Evolutionary conservation across 345 rosid species (phyloP), one percentile per base, ranked within the genome.

Genomic region (Excoecaria cochinchinensis): DNA sequence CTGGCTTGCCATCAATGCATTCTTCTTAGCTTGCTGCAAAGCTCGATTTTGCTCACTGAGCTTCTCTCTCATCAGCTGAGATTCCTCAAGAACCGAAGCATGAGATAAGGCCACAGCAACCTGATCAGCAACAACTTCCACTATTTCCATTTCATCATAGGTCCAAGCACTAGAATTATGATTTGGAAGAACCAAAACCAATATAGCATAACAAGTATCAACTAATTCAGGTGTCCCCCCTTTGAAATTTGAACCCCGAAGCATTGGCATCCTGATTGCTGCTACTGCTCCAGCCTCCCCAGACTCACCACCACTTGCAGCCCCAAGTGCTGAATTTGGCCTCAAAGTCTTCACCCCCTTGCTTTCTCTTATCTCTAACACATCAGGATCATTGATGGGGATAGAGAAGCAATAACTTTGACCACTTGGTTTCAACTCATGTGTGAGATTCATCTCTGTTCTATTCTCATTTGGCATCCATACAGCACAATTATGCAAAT

Each of bases 61-160:
- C 76, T 89, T 90, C 55, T 92, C 96, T 66, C 96, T 89, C 97
- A 95, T 95, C 11, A 86, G 69, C 80, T 86, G 98, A 44, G 99
- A 95, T 77, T 95, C 99, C 72, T 92, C 97, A 4, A 95, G 97
- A 80, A 95, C 94, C 9, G 99, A 85, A 57, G 99, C 99, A 66
- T 95, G 99, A 11, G 99, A 95, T 44, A 95, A 88, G 61, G 99
- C 99, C 66, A 95, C 98, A 2, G 99, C 98, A 53, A 95, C 98
- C 84, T 95, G 98, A 86, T 95, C 99, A 67, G 99, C 99, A 70
- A 95, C 99, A 65, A 92, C 98, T 83, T 91, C 93, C 3, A 94
- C 92, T 70, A 95, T 95, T 83, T 95, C 96, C 75, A 91, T 71
- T 76, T 89, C 98, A 44, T 89, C 84, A 71, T 79, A 59, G 65